Percentiles rank a stretch among this genome's conserved stretches.
Conservation (phyloP, 768 basidiomycete genomes). For the Podaxis sp. region DNA sequence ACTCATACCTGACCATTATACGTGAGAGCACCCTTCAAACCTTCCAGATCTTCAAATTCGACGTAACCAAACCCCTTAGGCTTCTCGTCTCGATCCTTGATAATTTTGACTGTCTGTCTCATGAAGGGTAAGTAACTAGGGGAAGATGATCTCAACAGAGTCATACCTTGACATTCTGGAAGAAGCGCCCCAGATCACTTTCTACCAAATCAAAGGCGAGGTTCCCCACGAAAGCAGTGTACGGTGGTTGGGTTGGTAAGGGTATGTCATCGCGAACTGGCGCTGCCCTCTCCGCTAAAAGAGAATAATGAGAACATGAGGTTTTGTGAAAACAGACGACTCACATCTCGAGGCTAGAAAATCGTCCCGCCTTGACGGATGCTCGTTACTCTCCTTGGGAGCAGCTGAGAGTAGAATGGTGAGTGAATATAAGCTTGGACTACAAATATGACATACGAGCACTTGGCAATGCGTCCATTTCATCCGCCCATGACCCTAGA, state of each 20-base stretch:
- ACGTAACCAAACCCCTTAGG: slow-evolving; percentile 98
- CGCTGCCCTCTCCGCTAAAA: slow-evolving; percentile 47
- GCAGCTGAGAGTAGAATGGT: slow-evolving; percentile 47
- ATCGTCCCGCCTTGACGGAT: slow-evolving; percentile 52
- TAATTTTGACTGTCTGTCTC: slow-evolving; percentile 87
- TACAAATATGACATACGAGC: slow-evolving; percentile 65
- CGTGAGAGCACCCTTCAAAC: slow-evolving; percentile 76
- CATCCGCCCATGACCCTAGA: slow-evolving; percentile 97
- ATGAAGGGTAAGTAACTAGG: slow-evolving; percentile 21
- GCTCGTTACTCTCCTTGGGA: slow-evolving; percentile 63
- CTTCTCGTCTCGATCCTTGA: slow-evolving; percentile 88
- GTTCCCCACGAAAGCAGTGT: slow-evolving; percentile 96
- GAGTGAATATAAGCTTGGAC: not conserved
- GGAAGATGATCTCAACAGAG: not conserved
- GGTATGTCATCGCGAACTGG: slow-evolving; percentile 87
- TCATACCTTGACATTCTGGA: slow-evolving; percentile 58
- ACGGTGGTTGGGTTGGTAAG: slow-evolving; percentile 92
- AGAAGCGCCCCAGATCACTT: slow-evolving; percentile 76
- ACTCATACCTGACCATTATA: slow-evolving; percentile 64
- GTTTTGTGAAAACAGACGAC: slow-evolving; percentile 17
- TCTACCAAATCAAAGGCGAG: slow-evolving; percentile 91
- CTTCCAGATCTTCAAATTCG: slow-evolving; percentile 86
- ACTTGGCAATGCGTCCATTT: slow-evolving; percentile 90
- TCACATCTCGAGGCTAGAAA: slow-evolving; percentile 57
- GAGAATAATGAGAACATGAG: slow-evolving; percentile 11